These are phyloP conservation scores for Lecanosticta acicola DNA, from an alignment of 2,329 filamentous ascomycete species.

Conservation along the genomic window DNA sequence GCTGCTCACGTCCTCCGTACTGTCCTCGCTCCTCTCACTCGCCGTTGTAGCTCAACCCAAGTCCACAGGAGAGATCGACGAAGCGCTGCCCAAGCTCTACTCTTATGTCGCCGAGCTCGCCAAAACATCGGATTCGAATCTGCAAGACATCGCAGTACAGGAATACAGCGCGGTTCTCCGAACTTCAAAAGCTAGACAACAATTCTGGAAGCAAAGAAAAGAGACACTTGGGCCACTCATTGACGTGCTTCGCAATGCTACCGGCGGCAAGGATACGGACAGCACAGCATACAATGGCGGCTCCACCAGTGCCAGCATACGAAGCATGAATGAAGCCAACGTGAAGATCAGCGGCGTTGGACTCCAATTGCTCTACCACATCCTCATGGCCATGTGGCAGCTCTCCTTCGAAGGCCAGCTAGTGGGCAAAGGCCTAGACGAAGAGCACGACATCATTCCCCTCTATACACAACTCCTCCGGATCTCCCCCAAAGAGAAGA, in stretches of 20 bases:
- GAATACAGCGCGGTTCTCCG: slow-evolving; percentile 82
- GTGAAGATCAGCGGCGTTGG: slow-evolving; percentile 69
- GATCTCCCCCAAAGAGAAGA: slow-evolving; percentile 95
- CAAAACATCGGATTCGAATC: slow-evolving; percentile 77
- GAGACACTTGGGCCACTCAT: slow-evolving; percentile 79
- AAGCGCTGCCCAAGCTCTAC: slow-evolving; percentile 76
- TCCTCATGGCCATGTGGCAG: slow-evolving; percentile 91
- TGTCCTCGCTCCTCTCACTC: slow-evolving; percentile 69
- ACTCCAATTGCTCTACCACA: slow-evolving; percentile 87
- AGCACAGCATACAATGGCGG: slow-evolving; percentile 49
- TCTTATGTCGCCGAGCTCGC: slow-evolving; percentile 78
- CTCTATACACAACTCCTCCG: slow-evolving; percentile 90
- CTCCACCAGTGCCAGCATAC: slow-evolving; percentile 28
- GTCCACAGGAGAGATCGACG: slow-evolving; percentile 56
- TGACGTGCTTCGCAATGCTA: slow-evolving; percentile 69
- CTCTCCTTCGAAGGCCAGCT: slow-evolving; percentile 77
- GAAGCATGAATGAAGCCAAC: slow-evolving; percentile 58
- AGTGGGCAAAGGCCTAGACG: slow-evolving; percentile 74
- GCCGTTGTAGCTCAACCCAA: slow-evolving; percentile 58
- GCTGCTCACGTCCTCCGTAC: slow-evolving; percentile 79
- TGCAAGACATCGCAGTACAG: slow-evolving; percentile 93
- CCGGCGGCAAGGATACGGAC: slow-evolving; percentile 66
- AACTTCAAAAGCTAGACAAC: slow-evolving; percentile 63
- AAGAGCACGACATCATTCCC: slow-evolving; percentile 86
- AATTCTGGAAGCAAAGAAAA: slow-evolving; percentile 87